Base-by-base conservation (phyloP, 179 eudicot genomes). In the Silene coronaria region DNA sequence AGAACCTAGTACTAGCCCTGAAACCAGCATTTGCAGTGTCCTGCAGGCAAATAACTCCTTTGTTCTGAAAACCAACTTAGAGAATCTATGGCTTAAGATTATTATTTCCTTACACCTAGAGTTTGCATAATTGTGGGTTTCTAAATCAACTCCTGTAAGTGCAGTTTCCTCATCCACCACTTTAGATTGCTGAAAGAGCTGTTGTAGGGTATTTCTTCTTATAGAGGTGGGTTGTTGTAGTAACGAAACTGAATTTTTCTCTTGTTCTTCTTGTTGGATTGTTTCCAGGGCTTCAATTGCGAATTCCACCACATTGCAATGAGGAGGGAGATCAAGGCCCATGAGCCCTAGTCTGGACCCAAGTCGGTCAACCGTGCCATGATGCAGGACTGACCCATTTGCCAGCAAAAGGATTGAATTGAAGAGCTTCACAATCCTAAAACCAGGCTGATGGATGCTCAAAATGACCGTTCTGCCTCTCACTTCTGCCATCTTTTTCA, bases 381-480 rank as follows among this genome's bases (percentile, higher is more conserved):
- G 92, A 71, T 96, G 93, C 75, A 93, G 65, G 79, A 93, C 96
- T 0, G 89, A 63, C 53, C 97, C 99, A 53, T 87, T 85, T 67
- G 97, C 93, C 77, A 96, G 72, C 59, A 96, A 21, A 5, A 96
- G 92, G 69, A 88, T 82, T 0, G 97, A 88, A 51, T 84, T 87
- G 75, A 96, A 87, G 48, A 87, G 79, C 85, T 96, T 93, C 26
- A 96, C 91, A 34, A 96, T 96, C 7, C 97, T 81, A 76, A 93
- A 96, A 0, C 99, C 93, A 1, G 99, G 99, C 80, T 96, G 99
- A 78, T 96, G 99, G 57, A 96, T 93, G 59, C 96, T 96, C 27
- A 96, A 80, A 27, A 96, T 86, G 23, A 96, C 72, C 8, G 97
- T 96, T 16, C 97, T 65, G 5, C 93, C 97, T 51, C 86, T 76